phyloP scores from a whole-genome alignment of 2,329 filamentous ascomycete species.

The Triangularia setosa region DNA sequence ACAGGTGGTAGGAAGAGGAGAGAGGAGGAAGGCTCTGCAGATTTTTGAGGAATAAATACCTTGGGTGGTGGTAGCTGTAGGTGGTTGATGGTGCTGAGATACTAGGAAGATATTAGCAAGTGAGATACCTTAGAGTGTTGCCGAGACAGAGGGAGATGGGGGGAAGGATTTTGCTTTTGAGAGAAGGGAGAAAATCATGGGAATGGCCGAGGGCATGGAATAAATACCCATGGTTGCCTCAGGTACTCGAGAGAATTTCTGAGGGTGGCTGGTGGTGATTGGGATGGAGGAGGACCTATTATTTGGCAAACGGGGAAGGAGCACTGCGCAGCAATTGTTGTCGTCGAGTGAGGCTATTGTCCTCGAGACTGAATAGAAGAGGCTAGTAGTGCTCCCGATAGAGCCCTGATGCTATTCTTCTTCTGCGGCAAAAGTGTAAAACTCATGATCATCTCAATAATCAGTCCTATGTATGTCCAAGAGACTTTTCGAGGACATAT shows the following conservation, averaged over 20 bases:
- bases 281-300: not conserved
- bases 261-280: not conserved
- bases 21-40: not conserved
- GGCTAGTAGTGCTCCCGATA: not conserved
- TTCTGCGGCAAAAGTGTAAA: not conserved
- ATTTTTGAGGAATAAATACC: not conserved
- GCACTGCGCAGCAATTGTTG: not conserved
- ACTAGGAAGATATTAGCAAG: not conserved
- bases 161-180: not conserved
- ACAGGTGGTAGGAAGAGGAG: not conserved
- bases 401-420: not conserved
- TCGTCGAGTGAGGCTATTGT: not conserved
- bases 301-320: not conserved
- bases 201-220: not conserved
- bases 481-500: not conserved
- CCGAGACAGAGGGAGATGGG: not conserved
- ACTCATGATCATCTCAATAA: not conserved
- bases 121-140: not conserved
- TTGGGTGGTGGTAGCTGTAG: not conserved
- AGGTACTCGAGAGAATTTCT: not conserved
- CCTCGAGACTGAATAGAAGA: not conserved
- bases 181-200: not conserved
- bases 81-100: not conserved
- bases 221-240: not conserved
- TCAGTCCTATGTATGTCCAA: not conserved